Evolutionary conservation across 2,329 filamentous ascomycete species (phyloP), one percentile per base, ranked within the genome.

Genomic region (Botrytis galanthina): DNA sequence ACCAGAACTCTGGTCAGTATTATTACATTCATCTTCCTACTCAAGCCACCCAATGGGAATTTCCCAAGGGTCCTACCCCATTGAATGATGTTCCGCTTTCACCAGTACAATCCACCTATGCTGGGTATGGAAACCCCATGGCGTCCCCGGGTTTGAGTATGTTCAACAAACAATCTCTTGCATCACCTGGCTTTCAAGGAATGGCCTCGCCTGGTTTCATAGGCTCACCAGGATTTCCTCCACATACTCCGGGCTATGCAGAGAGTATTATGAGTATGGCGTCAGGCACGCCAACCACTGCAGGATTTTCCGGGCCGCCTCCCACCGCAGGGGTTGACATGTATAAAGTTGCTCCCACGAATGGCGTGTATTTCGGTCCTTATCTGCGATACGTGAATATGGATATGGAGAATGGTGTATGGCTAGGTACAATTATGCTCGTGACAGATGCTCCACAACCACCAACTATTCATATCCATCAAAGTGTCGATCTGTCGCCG

Each of bases 41-140:
- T 0, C 96, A 98, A 81, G 94, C 95, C 4, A 99, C 96, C 0
- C 96, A 99, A 81, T 99, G 96, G 96, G 96, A 99, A 80, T 98
- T 98, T 78, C 96, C 96, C 42, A 98, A 98, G 83, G 95, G 95
- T 0, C 95, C 95, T 0, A 97, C 94, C 37, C 95, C 95, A 1
- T 86, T 98, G 71, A 93, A 93, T 75, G 88, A 92, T 22, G 87
- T 90, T 26, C 95, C 95, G 0, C 84, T 98, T 73, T 98, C 95
- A 10, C 95, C 95, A 0, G 91, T 92, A 0, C 89, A 90, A 35
- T 74, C 73, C 4, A 66, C 76, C 9, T 73, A 73, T 61, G 71
- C 64, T 37, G 71, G 71, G 29, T 94, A 93, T 78, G 92, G 91
- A 74, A 93, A 94, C 79, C 91, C 92, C 6, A 82, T 94, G 42